These are phyloP conservation scores for Ascochyta rabiei DNA, from an alignment of 2,329 filamentous ascomycete genomes.

Conservation along the genomic window DNA sequence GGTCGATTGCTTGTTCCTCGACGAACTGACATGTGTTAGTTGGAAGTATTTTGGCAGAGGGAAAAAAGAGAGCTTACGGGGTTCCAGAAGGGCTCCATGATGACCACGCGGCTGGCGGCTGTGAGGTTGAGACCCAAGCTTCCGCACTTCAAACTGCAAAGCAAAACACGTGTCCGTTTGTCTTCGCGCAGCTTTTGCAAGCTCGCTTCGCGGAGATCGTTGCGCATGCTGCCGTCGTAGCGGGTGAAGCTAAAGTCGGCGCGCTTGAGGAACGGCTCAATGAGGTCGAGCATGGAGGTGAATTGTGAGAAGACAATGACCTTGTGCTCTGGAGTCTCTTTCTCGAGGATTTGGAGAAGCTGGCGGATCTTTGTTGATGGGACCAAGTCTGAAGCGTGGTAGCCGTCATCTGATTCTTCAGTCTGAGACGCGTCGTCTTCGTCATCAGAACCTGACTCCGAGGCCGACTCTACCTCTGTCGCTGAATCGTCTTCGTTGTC, in stretches of 20 bases:
- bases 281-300: slow-evolving; percentile 95
- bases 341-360: slow-evolving; percentile 78
- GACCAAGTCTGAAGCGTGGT: slow-evolving; percentile 56
- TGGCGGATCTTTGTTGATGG: slow-evolving; percentile 92
- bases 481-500: slow-evolving; percentile 49
- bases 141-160: slow-evolving; percentile 94
- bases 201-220: slow-evolving; percentile 88
- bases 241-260: slow-evolving; percentile 80
- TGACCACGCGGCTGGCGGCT: slow-evolving; percentile 89
- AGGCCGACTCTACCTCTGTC: slow-evolving; percentile 50
- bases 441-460: slow-evolving; percentile 48
- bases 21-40: slow-evolving; percentile 69
- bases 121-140: slow-evolving; percentile 93
- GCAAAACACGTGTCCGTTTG: slow-evolving; percentile 75
- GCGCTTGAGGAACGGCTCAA: slow-evolving; percentile 85
- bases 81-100: slow-evolving; percentile 98
- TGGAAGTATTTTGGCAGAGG: background rate
- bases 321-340: slow-evolving; percentile 83
- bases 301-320: slow-evolving; percentile 99
- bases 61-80: slow-evolving; percentile 62
- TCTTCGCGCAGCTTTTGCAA: slow-evolving; percentile 78
- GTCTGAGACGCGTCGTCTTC: slow-evolving; percentile 52
- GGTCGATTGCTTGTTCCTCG: slow-evolving; percentile 98
- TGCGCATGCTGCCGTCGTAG: slow-evolving; percentile 95
- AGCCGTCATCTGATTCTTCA: slow-evolving; percentile 48